Base-by-base conservation (phyloP, 495 filamentous ascomycete species). In the Neurospora pannonica region DNA sequence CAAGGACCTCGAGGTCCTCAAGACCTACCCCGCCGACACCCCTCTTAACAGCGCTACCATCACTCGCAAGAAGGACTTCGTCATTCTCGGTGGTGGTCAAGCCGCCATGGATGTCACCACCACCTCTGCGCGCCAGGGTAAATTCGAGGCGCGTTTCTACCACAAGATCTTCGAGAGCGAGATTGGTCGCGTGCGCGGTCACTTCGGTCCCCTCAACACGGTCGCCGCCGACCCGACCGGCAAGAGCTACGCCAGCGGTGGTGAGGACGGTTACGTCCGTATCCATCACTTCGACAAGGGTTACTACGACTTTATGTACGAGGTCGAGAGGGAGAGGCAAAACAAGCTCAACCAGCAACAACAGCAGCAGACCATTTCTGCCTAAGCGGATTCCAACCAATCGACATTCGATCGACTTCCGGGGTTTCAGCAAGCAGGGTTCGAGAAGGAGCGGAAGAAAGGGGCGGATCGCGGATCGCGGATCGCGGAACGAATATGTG, bases 41-140 rank as follows among this genome's bases (percentile, higher is more conserved):
- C 94, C 96, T 17, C 90, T 99, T 74, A 98, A 98, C 89, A 94
- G 90, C 78, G 96, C 97, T 76, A 89, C 90, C 73, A 95, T 99
- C 74, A 97, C 94, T 40, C 90, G 93, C 13, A 94, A 94, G 84
- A 98, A 98, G 85, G 94, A 97, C 79, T 99, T 93, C 79, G 94
- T 98, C 60, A 96, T 99, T 80, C 91, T 99, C 28, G 96, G 96
- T 75, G 96, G 96, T 87, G 96, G 96, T 74, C 96, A 99, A 84
- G 96, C 95, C 73, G 96, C 96, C 78, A 97, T 97, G 93, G 96
- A 98, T 83, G 96, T 99, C 82, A 99, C 96, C n/a, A 97, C 93
- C 21, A 99, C 96, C 48, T 91, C 91, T 37, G 90, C 93, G 13
- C 89, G 96, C 70, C 96, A 98, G 84, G 96, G 96, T 83, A 98